A percentile compares a stretch with the other conserved stretches of the same genome.
Conservation (phyloP, 2,329 filamentous ascomycete genomes). For the Penicillium sp. region DNA sequence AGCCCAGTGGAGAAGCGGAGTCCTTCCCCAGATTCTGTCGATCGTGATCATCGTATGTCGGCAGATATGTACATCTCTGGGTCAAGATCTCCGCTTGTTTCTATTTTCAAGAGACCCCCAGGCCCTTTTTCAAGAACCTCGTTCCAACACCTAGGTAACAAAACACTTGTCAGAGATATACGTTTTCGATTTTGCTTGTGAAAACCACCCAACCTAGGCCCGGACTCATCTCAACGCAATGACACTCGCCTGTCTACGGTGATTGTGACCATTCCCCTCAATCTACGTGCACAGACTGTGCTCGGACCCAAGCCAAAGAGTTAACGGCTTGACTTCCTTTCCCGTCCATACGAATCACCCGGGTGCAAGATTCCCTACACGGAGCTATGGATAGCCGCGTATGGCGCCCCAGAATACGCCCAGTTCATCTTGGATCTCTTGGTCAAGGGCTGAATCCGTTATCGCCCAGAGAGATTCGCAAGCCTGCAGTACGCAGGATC, state of each 20-base stretch:
- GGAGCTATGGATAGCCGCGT: background rate
- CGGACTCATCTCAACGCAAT: background rate
- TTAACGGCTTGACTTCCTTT: background rate
- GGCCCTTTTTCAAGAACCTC: too few relatives aligned
- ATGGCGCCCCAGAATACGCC: background rate
- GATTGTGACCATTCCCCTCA: background rate
- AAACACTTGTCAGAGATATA: background rate
- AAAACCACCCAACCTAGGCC: background rate
- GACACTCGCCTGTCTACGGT: background rate
- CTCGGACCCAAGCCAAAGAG: background rate
- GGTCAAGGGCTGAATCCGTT: background rate
- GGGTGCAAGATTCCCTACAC: background rate
- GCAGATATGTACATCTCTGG: background rate
- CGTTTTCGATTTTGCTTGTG: background rate
- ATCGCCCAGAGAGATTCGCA: background rate
- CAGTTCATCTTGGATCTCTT: too few relatives aligned
- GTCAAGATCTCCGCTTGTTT: background rate
- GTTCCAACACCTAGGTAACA: background rate
- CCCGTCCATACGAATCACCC: background rate
- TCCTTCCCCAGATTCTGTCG: slow-evolving; percentile 4
- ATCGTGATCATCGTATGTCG: slow-evolving; percentile 2
- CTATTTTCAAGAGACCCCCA: background rate
- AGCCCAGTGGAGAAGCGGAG: background rate
- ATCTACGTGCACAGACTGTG: background rate
- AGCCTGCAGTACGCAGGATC: background rate